These are phyloP conservation scores for Boletus huronensis DNA, from an alignment of 768 basidiomycete species.

Conservation along the genomic window DNA sequence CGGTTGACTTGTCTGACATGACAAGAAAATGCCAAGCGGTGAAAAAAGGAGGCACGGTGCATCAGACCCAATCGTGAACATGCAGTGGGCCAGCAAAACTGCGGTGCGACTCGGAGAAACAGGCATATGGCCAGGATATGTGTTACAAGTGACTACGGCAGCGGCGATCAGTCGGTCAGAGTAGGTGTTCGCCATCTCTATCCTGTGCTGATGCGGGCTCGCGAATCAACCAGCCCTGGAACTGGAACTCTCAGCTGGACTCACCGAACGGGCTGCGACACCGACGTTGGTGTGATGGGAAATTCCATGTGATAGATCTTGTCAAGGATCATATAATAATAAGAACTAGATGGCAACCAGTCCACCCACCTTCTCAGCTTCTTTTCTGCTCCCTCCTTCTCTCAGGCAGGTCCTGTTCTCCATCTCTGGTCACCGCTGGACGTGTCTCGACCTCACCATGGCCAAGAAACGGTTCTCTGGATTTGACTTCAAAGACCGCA, in stretches of 20 bases:
- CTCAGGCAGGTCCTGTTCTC: conserved; percentile 30
- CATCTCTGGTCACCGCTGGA: conserved; percentile 12
- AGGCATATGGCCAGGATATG: too few species aligned
- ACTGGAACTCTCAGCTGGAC: not conserved
- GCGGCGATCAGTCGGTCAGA: too few species aligned
- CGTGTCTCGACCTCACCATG: conserved; percentile 26
- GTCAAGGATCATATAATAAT: conserved; percentile 9
- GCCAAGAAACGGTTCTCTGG: conserved; percentile 50
- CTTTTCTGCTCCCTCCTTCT: conserved; percentile 9
- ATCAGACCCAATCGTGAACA: not conserved
- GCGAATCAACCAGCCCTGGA: not conserved
- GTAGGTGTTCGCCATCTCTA: not conserved
- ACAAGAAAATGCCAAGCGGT: conserved; percentile 5
- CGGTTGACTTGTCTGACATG: not conserved
- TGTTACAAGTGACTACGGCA: too few species aligned
- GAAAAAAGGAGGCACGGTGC: not conserved
- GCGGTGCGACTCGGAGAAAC: too few species aligned
- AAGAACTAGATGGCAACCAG: conserved; percentile 5
- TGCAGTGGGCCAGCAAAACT: not conserved
- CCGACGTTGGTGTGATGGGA: not conserved
- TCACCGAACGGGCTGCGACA: not conserved
- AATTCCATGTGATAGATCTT: conserved; percentile 8
- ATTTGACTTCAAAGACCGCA: conserved; percentile 66
- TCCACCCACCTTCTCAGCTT: not conserved
- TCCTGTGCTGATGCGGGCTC: not conserved